These are phyloP conservation scores for Aspergillus persii DNA, from an alignment of 2,329 filamentous ascomycete species.

Conservation along the genomic window DNA sequence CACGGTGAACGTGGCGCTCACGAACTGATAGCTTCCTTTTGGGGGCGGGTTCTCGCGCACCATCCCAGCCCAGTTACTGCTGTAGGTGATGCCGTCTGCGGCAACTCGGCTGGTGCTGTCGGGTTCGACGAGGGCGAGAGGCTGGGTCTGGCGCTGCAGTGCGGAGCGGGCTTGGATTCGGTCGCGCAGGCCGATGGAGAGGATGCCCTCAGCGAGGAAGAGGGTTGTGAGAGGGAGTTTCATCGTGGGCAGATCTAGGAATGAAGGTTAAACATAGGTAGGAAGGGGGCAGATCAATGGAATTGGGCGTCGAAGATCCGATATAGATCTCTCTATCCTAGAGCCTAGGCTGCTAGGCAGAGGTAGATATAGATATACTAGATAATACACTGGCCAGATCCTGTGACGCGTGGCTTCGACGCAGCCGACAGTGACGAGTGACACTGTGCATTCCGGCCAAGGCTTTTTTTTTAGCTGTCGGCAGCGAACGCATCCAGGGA, in stretches of 20 bases:
- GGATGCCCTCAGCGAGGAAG: slow-evolving; percentile 22
- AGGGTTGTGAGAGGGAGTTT: slow-evolving; percentile 27
- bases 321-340: no score
- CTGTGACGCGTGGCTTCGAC: no score
- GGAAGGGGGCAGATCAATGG: no score
- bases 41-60: slow-evolving; percentile 47
- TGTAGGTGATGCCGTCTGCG: slow-evolving; percentile 47
- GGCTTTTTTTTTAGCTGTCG: no score
- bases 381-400: no score
- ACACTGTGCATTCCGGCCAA: no score
- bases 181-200: slow-evolving; percentile 29
- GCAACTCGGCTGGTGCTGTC: background rate
- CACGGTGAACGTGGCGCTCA: slow-evolving; percentile 49
- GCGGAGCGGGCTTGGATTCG: slow-evolving; percentile 28
- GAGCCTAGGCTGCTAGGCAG: no score
- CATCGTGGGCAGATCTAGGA: slow-evolving; percentile 22
- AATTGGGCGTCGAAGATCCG: no score
- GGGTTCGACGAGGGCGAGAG: no score
- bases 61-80: slow-evolving; percentile 60
- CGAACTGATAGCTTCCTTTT: slow-evolving; percentile 46
- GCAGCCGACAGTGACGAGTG: no score
- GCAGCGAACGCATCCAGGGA: no score
- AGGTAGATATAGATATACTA: no score
- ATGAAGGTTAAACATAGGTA: background rate
- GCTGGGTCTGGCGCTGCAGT: background rate